A percentile compares a stretch with the other conserved stretches of the same genome.
Evolutionary conservation across 2,329 filamentous ascomycete species (phyloP).

Genomic region (Cephalotrichum gorgonifer): DNA sequence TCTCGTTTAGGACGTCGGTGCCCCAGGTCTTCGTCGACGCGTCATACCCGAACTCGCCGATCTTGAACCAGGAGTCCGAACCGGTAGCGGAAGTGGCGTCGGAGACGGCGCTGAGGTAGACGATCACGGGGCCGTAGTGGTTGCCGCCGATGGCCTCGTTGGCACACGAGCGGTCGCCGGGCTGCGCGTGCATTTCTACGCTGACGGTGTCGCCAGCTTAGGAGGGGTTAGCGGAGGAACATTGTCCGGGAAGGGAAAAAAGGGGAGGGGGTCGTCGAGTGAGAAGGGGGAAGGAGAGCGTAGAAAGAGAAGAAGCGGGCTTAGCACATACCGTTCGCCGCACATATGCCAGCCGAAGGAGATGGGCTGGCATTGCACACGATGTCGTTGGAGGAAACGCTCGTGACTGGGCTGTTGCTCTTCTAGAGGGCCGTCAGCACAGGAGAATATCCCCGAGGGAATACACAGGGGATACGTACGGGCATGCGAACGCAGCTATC

Average conservation of each 20-base stretch:
- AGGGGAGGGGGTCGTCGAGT: background rate
- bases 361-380: slow-evolving; percentile 33
- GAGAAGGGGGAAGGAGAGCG: background rate
- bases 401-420: slow-evolving; percentile 40
- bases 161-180: slow-evolving; percentile 30
- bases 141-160: slow-evolving; percentile 41
- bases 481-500: slow-evolving; percentile 1
- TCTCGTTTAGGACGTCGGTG: slow-evolving; percentile 25
- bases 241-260: slow-evolving; percentile 7
- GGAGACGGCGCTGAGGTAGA: slow-evolving; percentile 38
- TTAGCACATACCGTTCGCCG: background rate
- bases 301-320: background rate
- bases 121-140: slow-evolving; percentile 42
- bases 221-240: slow-evolving; percentile 11
- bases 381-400: slow-evolving; percentile 30
- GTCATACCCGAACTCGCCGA: slow-evolving; percentile 29
- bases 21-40: slow-evolving; percentile 34
- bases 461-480: slow-evolving; percentile 8
- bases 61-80: slow-evolving; percentile 39
- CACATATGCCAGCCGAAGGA: slow-evolving; percentile 29
- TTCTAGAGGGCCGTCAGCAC: slow-evolving; percentile 11
- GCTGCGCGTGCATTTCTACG: slow-evolving; percentile 47
- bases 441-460: too few species aligned
- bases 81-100: slow-evolving; percentile 34
- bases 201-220: slow-evolving; percentile 37